Evolutionary conservation across 495 filamentous ascomycete species (phyloP).

Genomic region (Neurospora tetrasperma): DNA sequence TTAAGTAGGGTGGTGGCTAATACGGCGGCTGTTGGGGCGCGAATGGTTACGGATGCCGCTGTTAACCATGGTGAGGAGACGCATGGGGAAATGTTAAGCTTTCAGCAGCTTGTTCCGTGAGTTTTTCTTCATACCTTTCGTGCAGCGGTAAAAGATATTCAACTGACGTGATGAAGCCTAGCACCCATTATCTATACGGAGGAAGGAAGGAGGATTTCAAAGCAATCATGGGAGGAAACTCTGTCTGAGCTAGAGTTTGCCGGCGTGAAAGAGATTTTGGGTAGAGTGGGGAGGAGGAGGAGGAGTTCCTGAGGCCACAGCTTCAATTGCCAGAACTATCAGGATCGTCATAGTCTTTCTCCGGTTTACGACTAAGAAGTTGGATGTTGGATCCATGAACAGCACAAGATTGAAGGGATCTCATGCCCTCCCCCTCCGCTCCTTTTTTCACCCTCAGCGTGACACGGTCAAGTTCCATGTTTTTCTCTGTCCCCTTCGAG

Average conservation of each 20-base stretch:
- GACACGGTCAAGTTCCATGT: too few species aligned
- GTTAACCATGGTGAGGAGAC: constrained; percentile 30
- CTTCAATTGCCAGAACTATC: background rate
- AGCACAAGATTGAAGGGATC: too few species aligned
- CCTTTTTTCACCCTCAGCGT: too few species aligned
- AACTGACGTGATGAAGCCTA: background rate
- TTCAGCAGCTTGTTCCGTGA: constrained; percentile 29
- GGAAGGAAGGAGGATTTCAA: constrained; percentile 22
- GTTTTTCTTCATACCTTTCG: background rate
- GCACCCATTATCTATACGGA: constrained; percentile 19
- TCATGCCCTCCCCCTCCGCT: too few species aligned
- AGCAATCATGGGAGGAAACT: constrained; percentile 31
- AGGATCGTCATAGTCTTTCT: too few species aligned
- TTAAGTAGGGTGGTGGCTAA: constrained; percentile 16
- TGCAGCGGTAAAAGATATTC: background rate
- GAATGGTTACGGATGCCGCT: constrained; percentile 28
- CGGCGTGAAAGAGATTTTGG: constrained; percentile 8
- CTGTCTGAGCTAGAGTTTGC: constrained; percentile 31
- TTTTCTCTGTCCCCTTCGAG: too few species aligned
- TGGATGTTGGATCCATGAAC: too few species aligned
- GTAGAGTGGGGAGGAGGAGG: constrained; percentile 3
- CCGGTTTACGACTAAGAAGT: too few species aligned
- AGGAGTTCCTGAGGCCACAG: background rate
- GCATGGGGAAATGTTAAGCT: constrained; percentile 30
- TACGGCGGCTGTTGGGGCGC: constrained; percentile 21